Evolutionary conservation across 148 eudicot genomes (phyloP).

Genomic region (Amaranthus cruentus): DNA sequence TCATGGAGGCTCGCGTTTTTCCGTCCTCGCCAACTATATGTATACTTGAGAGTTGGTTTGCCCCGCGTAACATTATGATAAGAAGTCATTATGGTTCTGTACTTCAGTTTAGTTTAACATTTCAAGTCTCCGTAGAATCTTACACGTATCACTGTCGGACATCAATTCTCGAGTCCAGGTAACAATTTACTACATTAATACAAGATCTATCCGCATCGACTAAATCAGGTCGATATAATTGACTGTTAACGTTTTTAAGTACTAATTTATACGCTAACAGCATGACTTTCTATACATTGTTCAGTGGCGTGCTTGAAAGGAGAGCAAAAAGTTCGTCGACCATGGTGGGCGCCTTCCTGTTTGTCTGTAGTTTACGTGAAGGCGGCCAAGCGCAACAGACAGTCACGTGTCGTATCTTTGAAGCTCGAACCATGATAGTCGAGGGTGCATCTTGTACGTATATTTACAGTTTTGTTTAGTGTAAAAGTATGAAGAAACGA

Average conservation of each 20-base stretch:
- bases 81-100: no score
- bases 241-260: not conserved
- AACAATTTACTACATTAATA: not conserved
- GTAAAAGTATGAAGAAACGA: conserved; percentile 15
- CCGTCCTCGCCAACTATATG: no score
- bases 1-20: no score
- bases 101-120: no score
- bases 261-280: not conserved
- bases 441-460: conserved; percentile 27
- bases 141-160: no score
- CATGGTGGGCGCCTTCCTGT: conserved; percentile 99
- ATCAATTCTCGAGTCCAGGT: no score
- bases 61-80: no score
- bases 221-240: not conserved
- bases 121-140: no score
- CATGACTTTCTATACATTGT: conserved; percentile 8
- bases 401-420: conserved; percentile 83
- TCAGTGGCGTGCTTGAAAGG: conserved; percentile 98
- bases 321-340: conserved; percentile 78
- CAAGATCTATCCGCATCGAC: not conserved
- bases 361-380: conserved; percentile 60
- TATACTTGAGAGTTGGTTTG: no score
- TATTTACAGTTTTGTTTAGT: conserved; percentile 15
- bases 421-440: conserved; percentile 80
- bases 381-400: conserved; percentile 82